phyloP scores from a whole-genome alignment of 768 basidiomycete genomes.

The Punctularia strigosozonata region DNA sequence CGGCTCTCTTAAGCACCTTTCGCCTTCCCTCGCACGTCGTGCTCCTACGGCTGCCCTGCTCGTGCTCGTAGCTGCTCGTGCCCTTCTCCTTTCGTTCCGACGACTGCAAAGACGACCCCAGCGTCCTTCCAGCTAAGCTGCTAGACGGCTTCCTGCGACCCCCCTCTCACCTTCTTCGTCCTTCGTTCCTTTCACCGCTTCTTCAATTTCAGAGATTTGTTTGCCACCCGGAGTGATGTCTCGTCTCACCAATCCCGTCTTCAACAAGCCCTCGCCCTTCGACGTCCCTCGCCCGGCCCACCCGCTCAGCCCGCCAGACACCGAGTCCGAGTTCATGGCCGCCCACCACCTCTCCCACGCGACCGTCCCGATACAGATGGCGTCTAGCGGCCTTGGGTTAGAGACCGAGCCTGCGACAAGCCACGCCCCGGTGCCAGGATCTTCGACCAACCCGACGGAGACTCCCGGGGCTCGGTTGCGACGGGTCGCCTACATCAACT shows the following conservation, averaged over 20 bases:
- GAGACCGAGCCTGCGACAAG: conserved; percentile 6
- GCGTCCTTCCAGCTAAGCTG: background rate
- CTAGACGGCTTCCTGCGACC: background rate
- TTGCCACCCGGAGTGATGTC: too few relatives aligned
- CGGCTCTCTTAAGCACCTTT: too few relatives aligned
- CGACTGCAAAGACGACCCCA: too few relatives aligned
- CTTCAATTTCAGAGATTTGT: too few relatives aligned
- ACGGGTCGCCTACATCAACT: conserved; percentile 38
- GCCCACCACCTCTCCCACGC: conserved; percentile 4
- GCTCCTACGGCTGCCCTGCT: too few relatives aligned
- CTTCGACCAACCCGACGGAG: conserved; percentile 3
- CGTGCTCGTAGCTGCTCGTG: background rate
- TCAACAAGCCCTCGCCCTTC: conserved; percentile 34
- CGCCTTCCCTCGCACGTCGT: too few relatives aligned
- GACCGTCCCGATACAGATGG: background rate
- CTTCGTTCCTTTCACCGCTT: background rate
- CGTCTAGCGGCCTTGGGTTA: conserved; percentile 8
- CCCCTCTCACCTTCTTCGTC: background rate
- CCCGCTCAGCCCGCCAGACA: conserved; percentile 22
- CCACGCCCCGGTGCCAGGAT: background rate
- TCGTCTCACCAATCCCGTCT: conserved; percentile 27
- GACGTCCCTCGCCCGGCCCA: conserved; percentile 27
- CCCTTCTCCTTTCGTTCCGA: conserved; percentile 2
- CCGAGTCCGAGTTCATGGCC: conserved; percentile 16
- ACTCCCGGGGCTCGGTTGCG: conserved; percentile 25